Base-by-base conservation (phyloP, 768 basidiomycete genomes). In the Serpula lacrymans region DNA sequence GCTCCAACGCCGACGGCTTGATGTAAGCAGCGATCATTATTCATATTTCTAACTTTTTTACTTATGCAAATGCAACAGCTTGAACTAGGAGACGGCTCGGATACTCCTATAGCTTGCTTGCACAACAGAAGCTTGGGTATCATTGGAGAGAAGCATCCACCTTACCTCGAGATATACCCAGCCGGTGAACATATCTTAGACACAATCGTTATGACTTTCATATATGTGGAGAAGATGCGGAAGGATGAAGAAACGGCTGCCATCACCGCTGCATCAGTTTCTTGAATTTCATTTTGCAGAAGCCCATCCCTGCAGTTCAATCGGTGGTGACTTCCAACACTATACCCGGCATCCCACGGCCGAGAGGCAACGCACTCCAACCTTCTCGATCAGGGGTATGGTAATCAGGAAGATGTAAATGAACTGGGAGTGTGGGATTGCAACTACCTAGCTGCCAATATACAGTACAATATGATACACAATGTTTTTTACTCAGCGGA, bases 171-270 rank as follows among this genome's bases (percentile, higher is more conserved):
- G 12, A 17, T 60, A 17, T 30, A 51, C 40, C 40, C 54, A 5
- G 37, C 29, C 4, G 46, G 51, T 29, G 47, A 45, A 32, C 51
- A 47, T 12, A 60, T 62, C 44, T 42, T 60, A 18, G 58, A 60
- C 46, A 22, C 52, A 24, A 33, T 63, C 18, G 21, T 62, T 6
- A 46, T 60, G 14, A 63, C 59, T 1, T 63, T 62, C 17, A 50
- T 63, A 17, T 62, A 58, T 28, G 54, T 60, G n/a, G 58, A 63
- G 37, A 63, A 63, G 36, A 16, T 60, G 4, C 54, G 54, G 24
- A 48, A 46, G 47, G 51, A 58, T 25, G 58, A 52, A 31, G 57
- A 59, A 12, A 25, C 28, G 10, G 30, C 44, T n/a, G n/a, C n/a
- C n/a, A n/a, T n/a, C n/a, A n/a, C n/a, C n/a, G n/a, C n/a, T n/a